These are phyloP conservation scores for Grosmannia clavigera DNA, from an alignment of 2,329 filamentous ascomycete genomes.

Conservation along the genomic window DNA sequence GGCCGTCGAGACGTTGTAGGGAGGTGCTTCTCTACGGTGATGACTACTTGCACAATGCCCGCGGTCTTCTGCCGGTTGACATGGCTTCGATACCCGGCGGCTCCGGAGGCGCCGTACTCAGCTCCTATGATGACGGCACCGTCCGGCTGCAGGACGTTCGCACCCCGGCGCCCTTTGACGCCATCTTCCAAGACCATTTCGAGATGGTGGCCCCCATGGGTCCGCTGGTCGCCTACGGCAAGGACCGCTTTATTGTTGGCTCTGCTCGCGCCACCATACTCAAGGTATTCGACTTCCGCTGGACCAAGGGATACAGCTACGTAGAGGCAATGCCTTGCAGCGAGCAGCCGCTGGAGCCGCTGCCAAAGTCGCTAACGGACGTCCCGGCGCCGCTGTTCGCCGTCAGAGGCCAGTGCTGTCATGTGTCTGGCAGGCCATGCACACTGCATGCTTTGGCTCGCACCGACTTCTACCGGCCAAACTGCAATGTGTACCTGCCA, in stretches of 20 bases:
- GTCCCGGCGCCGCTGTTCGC: neutral
- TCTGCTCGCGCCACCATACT: conserved; percentile 30
- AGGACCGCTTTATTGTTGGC: conserved; percentile 37
- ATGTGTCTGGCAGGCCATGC: neutral
- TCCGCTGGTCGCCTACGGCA: conserved; percentile 35
- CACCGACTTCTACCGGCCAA: conserved; percentile 33
- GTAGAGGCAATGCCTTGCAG: conserved; percentile 34
- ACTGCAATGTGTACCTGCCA: conserved; percentile 28
- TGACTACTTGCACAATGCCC: conserved; percentile 2
- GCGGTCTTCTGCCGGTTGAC: neutral
- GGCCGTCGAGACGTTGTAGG: neutral
- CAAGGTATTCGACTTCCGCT: conserved; percentile 42
- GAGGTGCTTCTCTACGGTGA: neutral
- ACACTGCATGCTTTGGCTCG: conserved; percentile 8
- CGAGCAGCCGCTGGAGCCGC: neutral
- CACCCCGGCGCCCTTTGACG: conserved; percentile 31
- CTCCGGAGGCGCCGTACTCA: conserved; percentile 26
- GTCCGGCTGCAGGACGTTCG: conserved; percentile 35
- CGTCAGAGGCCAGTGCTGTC: neutral
- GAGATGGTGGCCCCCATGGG: conserved; percentile 33
- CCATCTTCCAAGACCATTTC: conserved; percentile 39
- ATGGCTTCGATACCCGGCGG: neutral
- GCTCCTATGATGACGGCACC: conserved; percentile 40
- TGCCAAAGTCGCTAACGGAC: conserved; percentile 1
- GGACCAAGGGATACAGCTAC: conserved; percentile 33